A percentile compares a stretch with the other conserved stretches of the same genome.
These are phyloP conservation scores for Botrytis tulipae DNA, from an alignment of 2,329 filamentous ascomycete genomes.

Conservation along the genomic window DNA sequence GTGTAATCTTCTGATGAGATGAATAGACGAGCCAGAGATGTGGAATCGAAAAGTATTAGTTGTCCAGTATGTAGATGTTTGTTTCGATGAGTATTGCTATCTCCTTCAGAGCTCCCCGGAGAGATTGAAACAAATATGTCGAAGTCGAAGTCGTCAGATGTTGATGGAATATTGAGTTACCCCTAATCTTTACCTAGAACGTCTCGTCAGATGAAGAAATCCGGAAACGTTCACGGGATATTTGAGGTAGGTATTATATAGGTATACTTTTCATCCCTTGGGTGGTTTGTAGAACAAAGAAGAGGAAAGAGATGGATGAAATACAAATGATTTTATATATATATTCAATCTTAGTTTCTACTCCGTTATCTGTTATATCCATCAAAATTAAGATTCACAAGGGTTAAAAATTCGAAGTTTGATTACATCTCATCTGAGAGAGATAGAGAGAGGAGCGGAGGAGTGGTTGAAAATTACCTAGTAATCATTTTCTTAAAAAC, in stretches of 20 bases:
- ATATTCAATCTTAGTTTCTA: neutral
- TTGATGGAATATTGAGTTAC: neutral
- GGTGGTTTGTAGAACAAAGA: neutral
- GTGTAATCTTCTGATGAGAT: neutral
- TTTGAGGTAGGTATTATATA: neutral
- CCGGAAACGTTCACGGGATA: neutral
- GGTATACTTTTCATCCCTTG: neutral
- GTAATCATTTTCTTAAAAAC: neutral
- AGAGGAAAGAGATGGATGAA: neutral
- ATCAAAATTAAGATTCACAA: neutral
- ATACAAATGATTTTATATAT: neutral
- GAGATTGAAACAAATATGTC: no score
- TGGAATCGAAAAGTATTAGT: neutral
- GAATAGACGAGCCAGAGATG: neutral
- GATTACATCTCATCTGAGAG: constrained; percentile 4
- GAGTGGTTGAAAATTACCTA: neutral
- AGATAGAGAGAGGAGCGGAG: neutral
- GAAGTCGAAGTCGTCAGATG: no score
- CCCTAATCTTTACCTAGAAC: neutral
- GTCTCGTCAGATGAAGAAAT: neutral
- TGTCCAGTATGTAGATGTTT: neutral
- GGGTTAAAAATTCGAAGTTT: neutral
- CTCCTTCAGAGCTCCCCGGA: neutral
- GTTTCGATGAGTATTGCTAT: neutral
- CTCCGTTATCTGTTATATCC: neutral